Evolutionary conservation across 2,329 filamentous ascomycete genomes (phyloP).

Genomic region (Plenodomus biglobosus): DNA sequence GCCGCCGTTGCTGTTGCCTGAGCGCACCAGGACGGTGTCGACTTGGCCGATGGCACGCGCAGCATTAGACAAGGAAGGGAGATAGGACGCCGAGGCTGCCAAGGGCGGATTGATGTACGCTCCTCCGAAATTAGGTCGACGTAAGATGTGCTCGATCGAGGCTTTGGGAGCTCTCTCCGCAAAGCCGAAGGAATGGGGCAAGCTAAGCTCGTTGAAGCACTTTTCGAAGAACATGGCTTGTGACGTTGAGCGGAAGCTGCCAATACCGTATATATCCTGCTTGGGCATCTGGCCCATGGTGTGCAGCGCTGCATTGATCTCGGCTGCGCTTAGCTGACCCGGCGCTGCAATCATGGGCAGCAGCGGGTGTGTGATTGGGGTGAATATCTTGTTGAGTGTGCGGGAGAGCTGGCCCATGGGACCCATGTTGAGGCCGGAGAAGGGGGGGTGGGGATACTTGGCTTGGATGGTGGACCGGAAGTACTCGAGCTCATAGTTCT

Average conservation of each 20-base stretch:
- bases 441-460: slow-evolving; percentile 69
- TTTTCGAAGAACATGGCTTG: slow-evolving; percentile 84
- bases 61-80: slow-evolving; percentile 70
- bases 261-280: slow-evolving; percentile 79
- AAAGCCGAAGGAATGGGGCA: slow-evolving; percentile 78
- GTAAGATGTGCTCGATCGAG: slow-evolving; percentile 70
- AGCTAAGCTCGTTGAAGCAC: slow-evolving; percentile 63
- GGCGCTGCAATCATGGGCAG: slow-evolving; percentile 82
- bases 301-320: slow-evolving; percentile 78
- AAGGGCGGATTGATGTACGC: slow-evolving; percentile 78
- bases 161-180: slow-evolving; percentile 70
- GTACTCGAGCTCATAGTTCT: slow-evolving; percentile 88
- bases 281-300: slow-evolving; percentile 79
- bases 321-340: slow-evolving; percentile 80
- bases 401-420: slow-evolving; percentile 82
- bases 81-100: slow-evolving; percentile 56
- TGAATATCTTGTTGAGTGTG: slow-evolving; percentile 82
- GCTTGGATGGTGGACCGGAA: slow-evolving; percentile 76
- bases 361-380: slow-evolving; percentile 82
- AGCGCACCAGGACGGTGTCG: slow-evolving; percentile 73
- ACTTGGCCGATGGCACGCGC: slow-evolving; percentile 77
- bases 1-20: slow-evolving; percentile 37
- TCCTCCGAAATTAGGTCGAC: slow-evolving; percentile 75
- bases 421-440: slow-evolving; percentile 87
- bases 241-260: slow-evolving; percentile 69